Evolutionary conservation across 768 basidiomycete species (phyloP).

Genomic region (Lactifluus pinguis): DNA sequence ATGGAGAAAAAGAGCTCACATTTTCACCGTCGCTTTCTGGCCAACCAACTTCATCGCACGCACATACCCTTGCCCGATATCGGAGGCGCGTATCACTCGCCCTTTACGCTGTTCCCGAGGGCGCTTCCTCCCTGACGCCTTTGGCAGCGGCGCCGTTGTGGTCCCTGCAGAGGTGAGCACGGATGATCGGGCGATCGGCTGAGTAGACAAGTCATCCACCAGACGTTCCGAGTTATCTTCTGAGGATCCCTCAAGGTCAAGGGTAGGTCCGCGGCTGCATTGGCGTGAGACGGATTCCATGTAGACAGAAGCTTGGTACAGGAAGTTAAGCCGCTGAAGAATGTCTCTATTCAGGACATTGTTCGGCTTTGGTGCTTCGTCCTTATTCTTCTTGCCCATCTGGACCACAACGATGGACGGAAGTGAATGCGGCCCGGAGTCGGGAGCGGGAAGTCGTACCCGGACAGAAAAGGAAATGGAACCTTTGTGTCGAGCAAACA

Average conservation of each 20-base stretch:
- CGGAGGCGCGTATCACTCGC: conserved; percentile 29
- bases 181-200: neutral
- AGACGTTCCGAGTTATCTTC: neutral
- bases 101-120: conserved; percentile 18
- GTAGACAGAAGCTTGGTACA: conserved; percentile 73
- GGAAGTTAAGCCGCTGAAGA: conserved; percentile 75
- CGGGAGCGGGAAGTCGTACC: neutral
- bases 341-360: conserved; percentile 62
- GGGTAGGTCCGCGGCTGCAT: neutral
- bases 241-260: neutral
- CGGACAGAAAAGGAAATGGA: neutral
- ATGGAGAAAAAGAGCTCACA: conserved; percentile 38
- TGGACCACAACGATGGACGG: too few relatives aligned
- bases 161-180: neutral
- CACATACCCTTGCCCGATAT: conserved; percentile 59
- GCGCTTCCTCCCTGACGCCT: neutral
- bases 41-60: conserved; percentile 61
- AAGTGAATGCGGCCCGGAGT: too few relatives aligned
- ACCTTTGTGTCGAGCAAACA: too few relatives aligned
- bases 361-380: conserved; percentile 47
- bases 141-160: neutral
- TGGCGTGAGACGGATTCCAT: conserved; percentile 33
- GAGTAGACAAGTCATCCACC: neutral
- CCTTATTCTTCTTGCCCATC: conserved; percentile 62
- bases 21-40: conserved; percentile 66